Base-by-base conservation (phyloP, 1,139 yeast species). In the Fermentozyma sake region DNA sequence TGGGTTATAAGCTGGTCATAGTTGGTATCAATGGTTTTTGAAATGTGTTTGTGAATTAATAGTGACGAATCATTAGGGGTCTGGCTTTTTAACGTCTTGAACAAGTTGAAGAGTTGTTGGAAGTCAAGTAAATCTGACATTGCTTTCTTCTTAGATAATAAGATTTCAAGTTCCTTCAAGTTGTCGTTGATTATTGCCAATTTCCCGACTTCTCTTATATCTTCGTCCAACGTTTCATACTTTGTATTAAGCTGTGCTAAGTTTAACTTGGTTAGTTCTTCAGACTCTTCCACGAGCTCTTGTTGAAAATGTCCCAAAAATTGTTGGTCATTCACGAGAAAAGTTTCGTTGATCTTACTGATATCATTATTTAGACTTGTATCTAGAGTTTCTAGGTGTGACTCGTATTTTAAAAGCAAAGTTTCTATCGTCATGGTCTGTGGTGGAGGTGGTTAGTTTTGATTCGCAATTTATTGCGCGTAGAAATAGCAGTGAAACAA, bases 111-210 rank as follows among this genome's bases (percentile, higher is more conserved):
- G n/a, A 41, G 22, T 12, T 36, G 40, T 25, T 42, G 43, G 33
- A 33, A 41, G 23, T 42, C 45, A 15, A 41, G 41, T 16, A 42
- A 20, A 15, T 41, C 42, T 5, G 35, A 26, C 9, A 31, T 11
- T n/a, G 28, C 21, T 26, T 40, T 40, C 5, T 32, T 12, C 23
- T 42, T 41, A 2, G 18, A 19, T 16, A 42, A 27, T 4, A 42
- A 26, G 12, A 14, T 14, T n/a, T 32, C 18, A 16, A 39, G 30
- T 14, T 41, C 41, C 3, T 14, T 28, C 7, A 42, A 12, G 13
- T 29, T 28, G 2, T 16, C 23, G 14, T 27, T 20, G 7, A 29
- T 10, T 10, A 28, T 18, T 6, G 21, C 24, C 4, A 33, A 18
- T 14, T 26, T 27, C 18, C 23, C 25, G 10, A 41, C 26, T 12